phyloP scores from a whole-genome alignment of 768 basidiomycete genomes.

The Mrakia frigida region DNA sequence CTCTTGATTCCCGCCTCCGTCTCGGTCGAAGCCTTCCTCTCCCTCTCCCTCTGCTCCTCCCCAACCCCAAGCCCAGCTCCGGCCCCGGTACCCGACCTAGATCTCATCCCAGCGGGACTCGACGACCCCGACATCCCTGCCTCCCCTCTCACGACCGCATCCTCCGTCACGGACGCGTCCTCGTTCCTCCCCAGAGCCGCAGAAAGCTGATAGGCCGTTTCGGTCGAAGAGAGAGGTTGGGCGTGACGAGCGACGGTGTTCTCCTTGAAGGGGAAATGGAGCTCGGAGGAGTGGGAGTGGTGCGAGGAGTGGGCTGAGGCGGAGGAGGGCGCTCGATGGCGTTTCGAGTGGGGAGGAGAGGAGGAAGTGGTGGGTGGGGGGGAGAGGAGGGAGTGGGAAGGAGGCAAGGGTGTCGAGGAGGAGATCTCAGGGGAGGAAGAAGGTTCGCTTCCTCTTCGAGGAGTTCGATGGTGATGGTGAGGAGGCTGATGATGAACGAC shows the following conservation, averaged over 20 bases:
- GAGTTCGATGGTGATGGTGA: not conserved
- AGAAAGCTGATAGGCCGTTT: slow-evolving; percentile 35
- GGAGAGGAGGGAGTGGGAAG: not conserved
- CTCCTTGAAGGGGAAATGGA: slow-evolving; percentile 40
- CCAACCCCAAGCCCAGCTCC: not conserved
- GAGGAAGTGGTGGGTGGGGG: not conserved
- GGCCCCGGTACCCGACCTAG: not conserved
- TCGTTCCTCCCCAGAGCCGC: not conserved
- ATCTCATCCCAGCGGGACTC: too few relatives aligned
- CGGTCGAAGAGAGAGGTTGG: slow-evolving; percentile 34
- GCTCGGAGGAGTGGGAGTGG: not conserved
- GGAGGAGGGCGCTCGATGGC: slow-evolving; percentile 10
- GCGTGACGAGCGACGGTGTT: slow-evolving; percentile 41
- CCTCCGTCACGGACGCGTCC: slow-evolving; percentile 35
- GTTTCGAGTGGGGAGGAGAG: not conserved
- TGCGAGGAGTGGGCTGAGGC: not conserved
- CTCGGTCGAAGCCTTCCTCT: not conserved
- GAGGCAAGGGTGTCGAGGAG: not conserved
- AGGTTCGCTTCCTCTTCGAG: not conserved
- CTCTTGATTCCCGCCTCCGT: slow-evolving; percentile 11
- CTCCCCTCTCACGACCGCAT: slow-evolving; percentile 34
- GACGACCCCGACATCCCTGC: slow-evolving; percentile 27
- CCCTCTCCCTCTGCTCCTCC: slow-evolving; percentile 5
- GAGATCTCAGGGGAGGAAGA: not conserved
- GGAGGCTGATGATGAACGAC: not conserved